Evolutionary conservation across 2,329 filamentous ascomycete species (phyloP).

Genomic region (Myriosclerotinia curreyana): DNA sequence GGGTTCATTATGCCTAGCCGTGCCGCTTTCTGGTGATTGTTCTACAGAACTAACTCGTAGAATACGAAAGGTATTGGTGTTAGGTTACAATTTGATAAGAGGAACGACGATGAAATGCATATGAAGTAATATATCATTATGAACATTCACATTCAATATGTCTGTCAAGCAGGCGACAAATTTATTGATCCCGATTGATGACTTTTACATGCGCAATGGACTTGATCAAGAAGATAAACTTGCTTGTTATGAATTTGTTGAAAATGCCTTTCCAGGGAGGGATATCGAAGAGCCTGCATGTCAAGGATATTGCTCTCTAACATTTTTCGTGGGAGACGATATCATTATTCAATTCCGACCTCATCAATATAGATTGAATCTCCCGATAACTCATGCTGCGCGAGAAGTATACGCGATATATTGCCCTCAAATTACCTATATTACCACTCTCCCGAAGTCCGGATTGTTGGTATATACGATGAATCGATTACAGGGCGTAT

Average conservation of each 20-base stretch:
- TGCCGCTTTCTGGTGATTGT: constrained; percentile 14
- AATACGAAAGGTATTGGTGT: neutral
- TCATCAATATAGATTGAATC: constrained; percentile 44
- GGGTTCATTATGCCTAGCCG: constrained; percentile 17
- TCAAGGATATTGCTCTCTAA: constrained; percentile 55
- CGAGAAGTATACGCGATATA: constrained; percentile 43
- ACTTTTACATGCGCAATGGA: constrained; percentile 35
- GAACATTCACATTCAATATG: constrained; percentile 3
- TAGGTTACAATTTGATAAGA: neutral
- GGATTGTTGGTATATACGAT: constrained; percentile 44
- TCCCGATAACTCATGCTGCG: constrained; percentile 42
- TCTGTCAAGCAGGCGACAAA: constrained; percentile 12
- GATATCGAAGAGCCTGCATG: constrained; percentile 39
- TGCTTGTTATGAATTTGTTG: constrained; percentile 40
- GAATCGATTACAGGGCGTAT: constrained; percentile 44
- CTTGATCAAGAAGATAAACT: constrained; percentile 27
- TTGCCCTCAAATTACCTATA: constrained; percentile 44
- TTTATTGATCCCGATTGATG: constrained; percentile 22
- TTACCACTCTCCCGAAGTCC: constrained; percentile 40
- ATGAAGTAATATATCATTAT: constrained; percentile 15
- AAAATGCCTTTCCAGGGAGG: constrained; percentile 37
- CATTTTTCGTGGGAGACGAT: constrained; percentile 43
- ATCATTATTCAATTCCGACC: constrained; percentile 51
- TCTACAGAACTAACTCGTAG: constrained; percentile 5
- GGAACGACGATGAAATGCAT: neutral